Evolutionary conservation across 305 asterid genomes (phyloP).

Genomic region (Fraxinus platypoda): DNA sequence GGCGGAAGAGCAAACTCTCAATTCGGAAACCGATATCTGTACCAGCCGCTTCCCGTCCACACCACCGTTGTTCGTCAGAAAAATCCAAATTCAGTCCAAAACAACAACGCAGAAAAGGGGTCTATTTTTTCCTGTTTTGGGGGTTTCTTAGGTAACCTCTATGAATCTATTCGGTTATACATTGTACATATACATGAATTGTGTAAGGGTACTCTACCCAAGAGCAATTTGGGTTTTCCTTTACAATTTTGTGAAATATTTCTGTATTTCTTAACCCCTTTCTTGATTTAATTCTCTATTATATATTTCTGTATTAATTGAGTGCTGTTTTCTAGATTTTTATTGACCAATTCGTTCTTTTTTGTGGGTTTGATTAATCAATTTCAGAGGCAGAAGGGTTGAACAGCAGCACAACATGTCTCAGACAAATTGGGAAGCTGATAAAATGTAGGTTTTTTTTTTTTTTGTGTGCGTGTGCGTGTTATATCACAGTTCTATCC

Average conservation of each 20-base stretch:
- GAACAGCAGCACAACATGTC: slow-evolving; percentile 54
- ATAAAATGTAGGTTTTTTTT: slow-evolving; percentile 70
- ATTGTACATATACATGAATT: background rate
- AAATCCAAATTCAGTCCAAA: slow-evolving; percentile 5
- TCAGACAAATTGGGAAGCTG: slow-evolving; percentile 99
- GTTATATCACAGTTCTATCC: background rate
- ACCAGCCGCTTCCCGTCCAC: slow-evolving; percentile 38
- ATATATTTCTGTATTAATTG: slow-evolving; percentile 17
- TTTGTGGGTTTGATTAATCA: slow-evolving; percentile 26
- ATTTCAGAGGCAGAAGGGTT: slow-evolving; percentile 28
- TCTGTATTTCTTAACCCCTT: slow-evolving; percentile 12
- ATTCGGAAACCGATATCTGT: slow-evolving; percentile 38
- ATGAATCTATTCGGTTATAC: slow-evolving; percentile 7
- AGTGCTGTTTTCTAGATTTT: slow-evolving; percentile 1
- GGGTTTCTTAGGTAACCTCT: slow-evolving; percentile 33
- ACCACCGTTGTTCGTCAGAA: slow-evolving; percentile 39
- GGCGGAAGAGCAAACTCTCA: slow-evolving; percentile 27
- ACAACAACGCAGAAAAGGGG: slow-evolving; percentile 13
- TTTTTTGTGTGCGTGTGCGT: background rate
- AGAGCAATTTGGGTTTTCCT: background rate
- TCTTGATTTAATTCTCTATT: slow-evolving; percentile 9
- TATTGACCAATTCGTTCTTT: background rate
- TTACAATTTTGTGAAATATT: slow-evolving; percentile 13
- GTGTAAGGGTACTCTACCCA: background rate
- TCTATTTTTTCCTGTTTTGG: background rate